Base-by-base conservation (phyloP, 768 basidiomycete species). In the Tricholomella constricta region DNA sequence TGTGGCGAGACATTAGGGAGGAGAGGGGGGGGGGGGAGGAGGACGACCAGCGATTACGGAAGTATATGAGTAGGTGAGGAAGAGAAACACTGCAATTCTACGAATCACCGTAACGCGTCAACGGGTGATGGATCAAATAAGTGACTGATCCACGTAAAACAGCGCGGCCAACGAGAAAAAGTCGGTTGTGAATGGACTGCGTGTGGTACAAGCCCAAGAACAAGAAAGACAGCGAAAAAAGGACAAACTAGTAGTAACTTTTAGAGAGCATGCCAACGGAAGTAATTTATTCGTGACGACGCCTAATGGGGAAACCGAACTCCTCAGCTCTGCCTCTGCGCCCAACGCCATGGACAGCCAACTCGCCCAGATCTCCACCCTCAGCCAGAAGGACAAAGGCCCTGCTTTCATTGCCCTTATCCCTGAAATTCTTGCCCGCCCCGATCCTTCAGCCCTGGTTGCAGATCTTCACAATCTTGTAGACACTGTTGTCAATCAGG, bases 341-440 rank as follows among this genome's bases (percentile, higher is more conserved):
- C 17, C 37, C 19, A 41, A 20, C 41, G 59, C 49, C 48, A 89
- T 91, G 89, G 87, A 91, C 40, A 66, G 67, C 48, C 87, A 80
- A 67, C 78, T 93, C 35, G 66, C 80, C 2, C 84, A 88, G 56
- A 76, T 86, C 49, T 73, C 81, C 1, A 57, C 80, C 20, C 81
- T 91, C 60, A 77, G 72, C 45, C 93, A 94, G 71, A 94, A 92
- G 63, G 91, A 95, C 73, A 93, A 92, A 63, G 90, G 83, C 0
- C 77, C 85, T 7, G 88, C 85, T 4, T 92, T 87, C 62, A 77
- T 85, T 36, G 70, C 85, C 15, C 78, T 92, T 31, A 80, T 94
- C 46, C 78, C 82, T 29, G 81, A 86, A 41, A 77, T 86, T 45
- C 67, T 92, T n/a, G 66, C 84, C 7, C 75, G 79, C 43, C 59